Conservation (phyloP, 306 rosid genomes). For the Dryas alaskensis region DNA sequence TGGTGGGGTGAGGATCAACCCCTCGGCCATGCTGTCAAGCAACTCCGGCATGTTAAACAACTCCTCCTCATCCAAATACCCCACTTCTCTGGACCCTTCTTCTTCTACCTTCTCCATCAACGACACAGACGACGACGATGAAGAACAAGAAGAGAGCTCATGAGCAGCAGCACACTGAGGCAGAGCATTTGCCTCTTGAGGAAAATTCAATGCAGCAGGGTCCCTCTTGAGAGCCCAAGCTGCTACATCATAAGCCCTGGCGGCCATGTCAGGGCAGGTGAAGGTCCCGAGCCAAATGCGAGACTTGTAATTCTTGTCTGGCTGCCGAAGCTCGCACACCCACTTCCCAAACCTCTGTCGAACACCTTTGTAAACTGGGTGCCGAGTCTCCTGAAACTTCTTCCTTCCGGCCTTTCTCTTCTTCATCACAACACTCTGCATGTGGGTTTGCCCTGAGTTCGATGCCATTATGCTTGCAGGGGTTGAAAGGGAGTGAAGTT, state of each 20-base stretch:
- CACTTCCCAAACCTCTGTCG: slow-evolving; percentile 68
- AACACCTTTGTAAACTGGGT: slow-evolving; percentile 67
- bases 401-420: slow-evolving; percentile 60
- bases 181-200: slow-evolving; percentile 11
- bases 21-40: slow-evolving; percentile 46
- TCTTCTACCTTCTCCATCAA: slow-evolving; percentile 1
- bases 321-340: slow-evolving; percentile 72
- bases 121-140: too few species aligned
- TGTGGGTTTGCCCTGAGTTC: neutral
- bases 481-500: neutral
- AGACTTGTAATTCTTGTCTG: slow-evolving; percentile 34
- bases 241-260: slow-evolving; percentile 65
- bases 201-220: slow-evolving; percentile 48
- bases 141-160: too few species aligned
- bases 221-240: slow-evolving; percentile 54
- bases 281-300: slow-evolving; percentile 76
- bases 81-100: neutral
- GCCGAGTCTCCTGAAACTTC: slow-evolving; percentile 71
- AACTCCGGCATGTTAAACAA: slow-evolving; percentile 46
- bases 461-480: slow-evolving; percentile 8
- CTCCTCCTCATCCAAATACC: slow-evolving; percentile 42
- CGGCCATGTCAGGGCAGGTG: slow-evolving; percentile 62
- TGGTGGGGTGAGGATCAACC: slow-evolving; percentile 45
- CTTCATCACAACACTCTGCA: slow-evolving; percentile 11
- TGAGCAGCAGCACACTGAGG: slow-evolving; percentile 31